Evolutionary conservation across 164 flowering plant genomes (phyloP).

Genomic region (Vitis riparia): DNA sequence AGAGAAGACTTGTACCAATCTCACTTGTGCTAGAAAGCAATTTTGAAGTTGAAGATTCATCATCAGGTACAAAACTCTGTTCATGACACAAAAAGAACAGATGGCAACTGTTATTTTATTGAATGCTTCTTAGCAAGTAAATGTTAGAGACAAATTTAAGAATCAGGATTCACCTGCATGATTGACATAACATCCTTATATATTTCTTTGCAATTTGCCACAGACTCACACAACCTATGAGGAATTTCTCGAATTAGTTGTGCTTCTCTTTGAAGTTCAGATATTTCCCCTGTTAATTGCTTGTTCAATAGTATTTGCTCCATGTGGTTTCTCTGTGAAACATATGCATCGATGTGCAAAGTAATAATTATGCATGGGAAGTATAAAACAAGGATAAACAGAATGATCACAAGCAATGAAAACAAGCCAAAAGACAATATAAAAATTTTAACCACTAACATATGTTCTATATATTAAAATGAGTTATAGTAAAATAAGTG

Average conservation of each 20-base stretch:
- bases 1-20: slow-evolving; percentile 57
- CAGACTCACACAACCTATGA: slow-evolving; percentile 48
- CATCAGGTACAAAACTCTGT: slow-evolving; percentile 57
- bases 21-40: slow-evolving; percentile 60
- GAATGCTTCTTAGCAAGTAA: not conserved
- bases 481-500: no score
- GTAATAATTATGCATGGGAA: not conserved
- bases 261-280: slow-evolving; percentile 66
- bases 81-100: slow-evolving; percentile 6
- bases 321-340: slow-evolving; percentile 48
- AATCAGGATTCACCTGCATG: slow-evolving; percentile 47
- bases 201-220: slow-evolving; percentile 60
- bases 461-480: no score
- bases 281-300: slow-evolving; percentile 46
- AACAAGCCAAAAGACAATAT: not conserved
- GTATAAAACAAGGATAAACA: not conserved
- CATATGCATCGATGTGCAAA: not conserved
- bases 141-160: not conserved
- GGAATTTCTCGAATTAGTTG: slow-evolving; percentile 49
- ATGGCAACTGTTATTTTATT: slow-evolving; percentile 3
- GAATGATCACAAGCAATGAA: not conserved
- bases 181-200: slow-evolving; percentile 52
- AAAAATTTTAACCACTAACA: no score
- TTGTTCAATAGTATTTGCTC: slow-evolving; percentile 56
- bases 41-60: slow-evolving; percentile 43